Evolutionary conservation across 345 rosid species (phyloP).

Genomic region (Physaria fendleri): DNA sequence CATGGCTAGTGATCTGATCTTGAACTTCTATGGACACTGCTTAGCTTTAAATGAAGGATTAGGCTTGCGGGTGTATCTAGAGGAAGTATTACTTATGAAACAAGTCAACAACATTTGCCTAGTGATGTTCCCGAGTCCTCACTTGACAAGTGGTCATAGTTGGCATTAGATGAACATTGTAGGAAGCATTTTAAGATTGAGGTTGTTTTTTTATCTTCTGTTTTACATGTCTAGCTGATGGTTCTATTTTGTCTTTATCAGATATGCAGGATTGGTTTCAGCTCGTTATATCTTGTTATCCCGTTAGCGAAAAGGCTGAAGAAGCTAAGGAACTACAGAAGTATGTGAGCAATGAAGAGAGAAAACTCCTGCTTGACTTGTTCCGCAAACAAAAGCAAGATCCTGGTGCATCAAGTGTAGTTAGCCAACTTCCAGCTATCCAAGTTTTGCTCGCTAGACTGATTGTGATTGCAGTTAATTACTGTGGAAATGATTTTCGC

Average conservation of each 20-base stretch:
- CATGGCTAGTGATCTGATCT: slow-evolving; percentile 4
- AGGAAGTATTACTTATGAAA: background rate
- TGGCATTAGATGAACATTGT: slow-evolving; percentile 11
- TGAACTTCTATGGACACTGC: background rate
- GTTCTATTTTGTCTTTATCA: slow-evolving; percentile 28
- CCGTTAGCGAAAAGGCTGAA: slow-evolving; percentile 37
- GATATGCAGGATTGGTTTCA: slow-evolving; percentile 88
- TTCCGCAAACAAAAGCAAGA: slow-evolving; percentile 70
- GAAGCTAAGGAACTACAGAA: slow-evolving; percentile 54
- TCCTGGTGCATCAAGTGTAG: slow-evolving; percentile 30
- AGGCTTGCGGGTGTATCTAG: slow-evolving; percentile 13
- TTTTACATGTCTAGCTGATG: slow-evolving; percentile 8
- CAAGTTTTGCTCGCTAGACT: slow-evolving; percentile 60
- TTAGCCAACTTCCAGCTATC: slow-evolving; percentile 45
- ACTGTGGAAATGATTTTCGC: slow-evolving; percentile 73
- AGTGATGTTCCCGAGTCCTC: background rate
- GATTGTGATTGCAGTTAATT: slow-evolving; percentile 59
- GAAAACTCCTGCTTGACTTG: slow-evolving; percentile 55
- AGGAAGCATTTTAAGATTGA: slow-evolving; percentile 3
- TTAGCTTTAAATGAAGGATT: background rate
- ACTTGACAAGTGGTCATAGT: slow-evolving; percentile 11
- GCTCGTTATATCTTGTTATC: slow-evolving; percentile 79
- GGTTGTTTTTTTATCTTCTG: slow-evolving; percentile 2
- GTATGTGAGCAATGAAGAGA: slow-evolving; percentile 50
- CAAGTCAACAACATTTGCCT: background rate